phyloP scores from a whole-genome alignment of 306 rosid species.

The Citrullus colocynthis region DNA sequence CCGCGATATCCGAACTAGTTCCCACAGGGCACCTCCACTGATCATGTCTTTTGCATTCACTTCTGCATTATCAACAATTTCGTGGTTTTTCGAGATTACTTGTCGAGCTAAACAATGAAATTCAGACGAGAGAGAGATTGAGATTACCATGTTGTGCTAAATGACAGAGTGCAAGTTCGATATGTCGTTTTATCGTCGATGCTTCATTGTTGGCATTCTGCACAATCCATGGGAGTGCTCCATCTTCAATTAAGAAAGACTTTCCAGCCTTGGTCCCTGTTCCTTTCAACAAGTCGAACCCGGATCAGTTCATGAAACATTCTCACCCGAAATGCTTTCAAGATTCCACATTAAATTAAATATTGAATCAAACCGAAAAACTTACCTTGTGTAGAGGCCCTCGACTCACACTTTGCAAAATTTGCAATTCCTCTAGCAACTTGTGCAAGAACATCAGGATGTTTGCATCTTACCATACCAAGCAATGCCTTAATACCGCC shows the following conservation, averaged over 20 bases:
- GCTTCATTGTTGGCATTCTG: conserved; percentile 90
- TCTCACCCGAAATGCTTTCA: not conserved
- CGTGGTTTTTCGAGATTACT: not conserved
- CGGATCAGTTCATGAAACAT: not conserved
- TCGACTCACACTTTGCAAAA: conserved; percentile 88
- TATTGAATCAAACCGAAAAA: not conserved
- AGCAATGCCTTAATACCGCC: conserved; percentile 86
- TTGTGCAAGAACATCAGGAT: conserved; percentile 97
- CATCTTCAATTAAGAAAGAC: conserved; percentile 87
- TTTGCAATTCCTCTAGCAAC: conserved; percentile 98
- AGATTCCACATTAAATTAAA: not conserved
- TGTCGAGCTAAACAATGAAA: not conserved
- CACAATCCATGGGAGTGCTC: conserved; percentile 94
- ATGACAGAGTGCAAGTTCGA: conserved; percentile 95
- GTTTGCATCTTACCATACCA: conserved; percentile 93
- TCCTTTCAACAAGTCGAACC: conserved; percentile 7
- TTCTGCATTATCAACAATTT: conserved; percentile 37
- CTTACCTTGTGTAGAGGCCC: conserved; percentile 88
- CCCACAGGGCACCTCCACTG: conserved; percentile 86
- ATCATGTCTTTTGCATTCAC: conserved; percentile 89
- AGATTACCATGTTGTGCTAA: conserved; percentile 82
- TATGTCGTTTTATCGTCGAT: conserved; percentile 77
- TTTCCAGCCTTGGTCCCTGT: conserved; percentile 71
- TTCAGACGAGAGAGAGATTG: not conserved
- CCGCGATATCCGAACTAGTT: conserved; percentile 74